These are phyloP conservation scores for Rubroshorea leprosula DNA, from an alignment of 345 rosid species.

Conservation along the genomic window DNA sequence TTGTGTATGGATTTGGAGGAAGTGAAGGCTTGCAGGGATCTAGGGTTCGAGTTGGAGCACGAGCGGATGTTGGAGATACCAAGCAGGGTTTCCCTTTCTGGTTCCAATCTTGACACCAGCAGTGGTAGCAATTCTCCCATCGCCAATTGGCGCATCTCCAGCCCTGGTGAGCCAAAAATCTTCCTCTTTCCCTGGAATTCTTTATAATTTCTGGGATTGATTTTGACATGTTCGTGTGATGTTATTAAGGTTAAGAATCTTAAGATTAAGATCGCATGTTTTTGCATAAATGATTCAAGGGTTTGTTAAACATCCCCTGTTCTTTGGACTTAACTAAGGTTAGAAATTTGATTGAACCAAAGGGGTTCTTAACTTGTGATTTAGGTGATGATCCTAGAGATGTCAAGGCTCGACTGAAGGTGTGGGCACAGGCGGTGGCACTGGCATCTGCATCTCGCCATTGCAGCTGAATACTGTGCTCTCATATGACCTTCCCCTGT, in stretches of 20 bases:
- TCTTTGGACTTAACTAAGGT: constrained; percentile 53
- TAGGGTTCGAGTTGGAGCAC: constrained; percentile 84
- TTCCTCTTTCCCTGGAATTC: too few species aligned
- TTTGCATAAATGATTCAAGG: background rate
- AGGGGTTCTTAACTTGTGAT: background rate
- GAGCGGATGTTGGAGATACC: constrained; percentile 62
- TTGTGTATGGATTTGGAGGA: constrained; percentile 90
- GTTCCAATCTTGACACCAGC: constrained; percentile 54
- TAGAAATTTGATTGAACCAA: constrained; percentile 42
- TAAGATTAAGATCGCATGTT: too few species aligned
- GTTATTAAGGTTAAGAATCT: too few species aligned
- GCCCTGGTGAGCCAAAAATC: constrained; percentile 57
- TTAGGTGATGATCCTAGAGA: constrained; percentile 90
- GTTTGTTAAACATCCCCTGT: constrained; percentile 46
- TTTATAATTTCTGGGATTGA: too few species aligned
- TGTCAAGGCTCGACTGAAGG: constrained; percentile 88
- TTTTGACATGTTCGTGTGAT: too few species aligned
- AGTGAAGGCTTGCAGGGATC: constrained; percentile 81
- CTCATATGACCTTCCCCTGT: constrained; percentile 2
- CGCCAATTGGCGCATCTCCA: constrained; percentile 77
- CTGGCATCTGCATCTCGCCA: constrained; percentile 52
- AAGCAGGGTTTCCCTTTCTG: constrained; percentile 46
- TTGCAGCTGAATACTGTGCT: constrained; percentile 9
- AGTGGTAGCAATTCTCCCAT: constrained; percentile 88
- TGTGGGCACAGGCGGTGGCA: constrained; percentile 97